Evolutionary conservation across 2,329 filamentous ascomycete species (phyloP).

Genomic region (Colletotrichum shisoi): DNA sequence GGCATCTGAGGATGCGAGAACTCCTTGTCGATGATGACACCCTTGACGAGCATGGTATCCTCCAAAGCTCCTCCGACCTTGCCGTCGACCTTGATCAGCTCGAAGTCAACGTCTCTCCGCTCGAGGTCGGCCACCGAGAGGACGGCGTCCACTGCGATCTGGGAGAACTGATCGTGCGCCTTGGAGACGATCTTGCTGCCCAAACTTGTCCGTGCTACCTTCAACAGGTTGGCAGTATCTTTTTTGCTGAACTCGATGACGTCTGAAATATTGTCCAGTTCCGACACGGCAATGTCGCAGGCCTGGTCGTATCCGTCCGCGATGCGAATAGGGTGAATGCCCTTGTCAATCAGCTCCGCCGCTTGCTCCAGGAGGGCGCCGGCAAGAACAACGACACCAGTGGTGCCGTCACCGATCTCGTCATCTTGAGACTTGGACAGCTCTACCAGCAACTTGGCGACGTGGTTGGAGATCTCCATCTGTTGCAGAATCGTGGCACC

Average conservation of each 20-base stretch:
- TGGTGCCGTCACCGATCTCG: constrained; percentile 98
- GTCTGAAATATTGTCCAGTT: constrained; percentile 93
- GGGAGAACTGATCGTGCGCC: constrained; percentile 96
- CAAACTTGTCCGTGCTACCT: constrained; percentile 93
- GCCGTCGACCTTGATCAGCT: constrained; percentile 98
- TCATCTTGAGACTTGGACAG: constrained; percentile 98
- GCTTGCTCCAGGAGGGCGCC: constrained; percentile 96
- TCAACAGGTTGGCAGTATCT: constrained; percentile 84
- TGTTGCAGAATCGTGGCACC: constrained; percentile 95
- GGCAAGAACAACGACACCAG: constrained; percentile 94
- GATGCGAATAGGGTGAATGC: constrained; percentile 98
- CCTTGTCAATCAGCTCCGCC: constrained; percentile 98
- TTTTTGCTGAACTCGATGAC: constrained; percentile 83
- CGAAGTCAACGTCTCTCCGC: constrained; percentile 96
- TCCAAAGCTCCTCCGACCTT: constrained; percentile 95
- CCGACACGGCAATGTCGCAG: constrained; percentile 92
- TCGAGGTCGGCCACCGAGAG: constrained; percentile 95
- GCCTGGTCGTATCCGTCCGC: constrained; percentile 98
- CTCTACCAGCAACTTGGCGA: constrained; percentile 95
- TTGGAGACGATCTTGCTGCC: constrained; percentile 99
- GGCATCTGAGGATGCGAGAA: constrained; percentile 99
- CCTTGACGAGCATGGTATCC: constrained; percentile 93
- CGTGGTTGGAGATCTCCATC: constrained; percentile 99
- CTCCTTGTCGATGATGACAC: constrained; percentile 99
- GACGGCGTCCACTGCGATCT: constrained; percentile 96